Percentiles rank a stretch among this genome's conserved stretches.
These are phyloP conservation scores for Tardiomyces depauwii DNA, from an alignment of 1,139 yeast species.

Conservation along the genomic window DNA sequence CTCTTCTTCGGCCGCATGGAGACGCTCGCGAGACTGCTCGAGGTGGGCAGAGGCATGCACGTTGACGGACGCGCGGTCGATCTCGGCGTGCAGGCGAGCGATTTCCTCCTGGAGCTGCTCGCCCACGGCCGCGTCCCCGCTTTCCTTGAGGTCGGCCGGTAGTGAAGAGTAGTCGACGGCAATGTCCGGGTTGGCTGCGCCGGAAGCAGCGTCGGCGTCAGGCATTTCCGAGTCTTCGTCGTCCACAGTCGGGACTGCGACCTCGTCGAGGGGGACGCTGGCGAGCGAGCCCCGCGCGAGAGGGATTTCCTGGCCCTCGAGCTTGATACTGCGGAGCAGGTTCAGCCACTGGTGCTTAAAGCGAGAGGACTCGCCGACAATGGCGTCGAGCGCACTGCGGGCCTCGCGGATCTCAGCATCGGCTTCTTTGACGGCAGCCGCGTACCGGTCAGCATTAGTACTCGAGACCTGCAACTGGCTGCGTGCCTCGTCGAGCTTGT, in stretches of 20 bases:
- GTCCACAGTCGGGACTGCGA: slow-evolving; percentile 7
- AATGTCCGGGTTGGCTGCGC: slow-evolving; percentile 26
- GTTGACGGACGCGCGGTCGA: slow-evolving; percentile 65
- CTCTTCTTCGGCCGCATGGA: slow-evolving; percentile 53
- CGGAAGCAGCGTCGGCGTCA: slow-evolving; percentile 1
- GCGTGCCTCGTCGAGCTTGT: slow-evolving; percentile 1
- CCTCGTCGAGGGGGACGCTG: slow-evolving; percentile 33
- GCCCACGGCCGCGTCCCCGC: slow-evolving; percentile 23
- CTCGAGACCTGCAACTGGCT: background rate
- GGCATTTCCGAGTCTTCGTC: slow-evolving; percentile 8
- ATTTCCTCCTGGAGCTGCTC: slow-evolving; percentile 34
- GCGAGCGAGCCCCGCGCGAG: slow-evolving; percentile 46
- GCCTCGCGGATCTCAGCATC: background rate
- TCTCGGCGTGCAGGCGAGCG: slow-evolving; percentile 42
- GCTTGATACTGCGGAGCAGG: slow-evolving; percentile 60
- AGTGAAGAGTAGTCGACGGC: slow-evolving; percentile 48
- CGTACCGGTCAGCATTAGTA: background rate
- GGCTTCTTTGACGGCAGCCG: background rate
- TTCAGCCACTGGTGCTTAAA: slow-evolving; percentile 48
- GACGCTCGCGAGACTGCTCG: slow-evolving; percentile 52
- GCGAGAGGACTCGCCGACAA: slow-evolving; percentile 47
- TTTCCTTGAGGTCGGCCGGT: slow-evolving; percentile 32
- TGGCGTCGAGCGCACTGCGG: slow-evolving; percentile 4
- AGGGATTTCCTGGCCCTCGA: slow-evolving; percentile 61
- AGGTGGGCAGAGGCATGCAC: slow-evolving; percentile 70